Conservation (phyloP, 768 basidiomycete genomes). For the Suillus americanus region DNA sequence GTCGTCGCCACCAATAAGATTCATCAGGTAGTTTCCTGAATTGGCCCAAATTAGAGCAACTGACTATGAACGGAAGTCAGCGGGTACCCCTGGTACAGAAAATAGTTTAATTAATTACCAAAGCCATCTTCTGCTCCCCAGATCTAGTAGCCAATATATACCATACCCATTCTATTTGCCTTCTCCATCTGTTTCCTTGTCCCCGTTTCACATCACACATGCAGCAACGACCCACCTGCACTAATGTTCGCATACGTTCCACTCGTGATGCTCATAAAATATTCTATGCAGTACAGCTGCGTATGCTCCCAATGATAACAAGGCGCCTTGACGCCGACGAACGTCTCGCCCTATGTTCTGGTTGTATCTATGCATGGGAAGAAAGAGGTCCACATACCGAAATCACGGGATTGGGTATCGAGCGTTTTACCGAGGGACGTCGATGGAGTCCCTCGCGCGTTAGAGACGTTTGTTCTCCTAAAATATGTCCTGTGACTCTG, state of each 20-base stretch:
- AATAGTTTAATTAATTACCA: slow-evolving; percentile 40
- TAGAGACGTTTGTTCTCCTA: slow-evolving; percentile 58
- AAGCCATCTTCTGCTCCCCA: slow-evolving; percentile 29
- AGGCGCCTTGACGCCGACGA: slow-evolving; percentile 79
- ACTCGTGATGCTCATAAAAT: slow-evolving; percentile 79
- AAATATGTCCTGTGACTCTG: slow-evolving; percentile 4
- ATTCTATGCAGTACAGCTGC: slow-evolving; percentile 68
- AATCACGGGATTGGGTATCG: slow-evolving; percentile 77
- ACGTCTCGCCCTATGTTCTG: slow-evolving; percentile 49
- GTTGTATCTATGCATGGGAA: slow-evolving; percentile 64
- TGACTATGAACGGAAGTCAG: slow-evolving; percentile 13
- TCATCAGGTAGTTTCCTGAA: slow-evolving; percentile 28
- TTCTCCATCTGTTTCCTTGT: slow-evolving; percentile 16
- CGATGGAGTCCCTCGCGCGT: slow-evolving; percentile 84
- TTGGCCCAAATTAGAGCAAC: slow-evolving; percentile 28
- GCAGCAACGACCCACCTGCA: slow-evolving; percentile 70
- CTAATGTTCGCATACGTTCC: slow-evolving; percentile 71
- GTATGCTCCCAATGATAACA: slow-evolving; percentile 68
- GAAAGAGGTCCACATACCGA: slow-evolving; percentile 73
- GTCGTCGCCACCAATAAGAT: slow-evolving; percentile 39
- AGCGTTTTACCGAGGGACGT: slow-evolving; percentile 82
- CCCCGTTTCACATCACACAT: slow-evolving; percentile 32
- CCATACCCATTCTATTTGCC: slow-evolving; percentile 12
- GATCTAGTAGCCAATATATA: slow-evolving; percentile 36
- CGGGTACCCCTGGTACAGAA: slow-evolving; percentile 23